Percentiles rank a stretch among this genome's conserved stretches.
These are phyloP conservation scores for Elongisporangium anandrum DNA, from an alignment of 352 stramenopile species.

Conservation along the genomic window DNA sequence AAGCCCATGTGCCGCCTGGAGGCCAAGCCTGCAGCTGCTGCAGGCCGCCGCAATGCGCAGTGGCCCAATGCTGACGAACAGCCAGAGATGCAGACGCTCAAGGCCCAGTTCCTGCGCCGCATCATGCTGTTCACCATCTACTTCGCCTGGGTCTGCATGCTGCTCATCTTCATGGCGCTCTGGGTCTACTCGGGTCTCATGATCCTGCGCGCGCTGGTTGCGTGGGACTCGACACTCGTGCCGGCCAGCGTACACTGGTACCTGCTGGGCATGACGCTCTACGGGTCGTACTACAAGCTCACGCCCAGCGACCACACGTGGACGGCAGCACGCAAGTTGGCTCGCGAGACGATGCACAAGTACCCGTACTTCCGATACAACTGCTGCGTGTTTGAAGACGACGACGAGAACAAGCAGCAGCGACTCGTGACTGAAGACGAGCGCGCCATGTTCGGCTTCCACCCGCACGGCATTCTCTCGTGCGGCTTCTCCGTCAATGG, in stretches of 20 bases:
- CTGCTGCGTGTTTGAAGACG: constrained; percentile 32
- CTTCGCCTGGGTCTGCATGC: constrained; percentile 27
- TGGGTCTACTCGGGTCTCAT: constrained; percentile 15
- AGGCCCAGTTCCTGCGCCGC: constrained; percentile 16
- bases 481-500: constrained; percentile 35
- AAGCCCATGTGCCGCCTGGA: neutral
- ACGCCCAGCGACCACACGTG: constrained; percentile 10
- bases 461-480: constrained; percentile 40
- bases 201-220: constrained; percentile 5
- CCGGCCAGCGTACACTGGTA: constrained; percentile 6
- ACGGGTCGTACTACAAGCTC: constrained; percentile 23
- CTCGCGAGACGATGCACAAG: constrained; percentile 30
- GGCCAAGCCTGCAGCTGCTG: neutral
- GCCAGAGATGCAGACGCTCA: constrained; percentile 13
- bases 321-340: constrained; percentile 14
- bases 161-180: constrained; percentile 15
- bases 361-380: constrained; percentile 53
- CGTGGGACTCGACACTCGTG: neutral
- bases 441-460: constrained; percentile 20
- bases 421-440: constrained; percentile 12
- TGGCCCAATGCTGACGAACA: constrained; percentile 10
- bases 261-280: constrained; percentile 15
- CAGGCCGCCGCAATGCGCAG: constrained; percentile 1
- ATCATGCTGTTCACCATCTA: constrained; percentile 25
- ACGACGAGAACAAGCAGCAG: neutral